Conservation (phyloP, 495 filamentous ascomycete species). For the Lasiosphaeria hispida region DNA sequence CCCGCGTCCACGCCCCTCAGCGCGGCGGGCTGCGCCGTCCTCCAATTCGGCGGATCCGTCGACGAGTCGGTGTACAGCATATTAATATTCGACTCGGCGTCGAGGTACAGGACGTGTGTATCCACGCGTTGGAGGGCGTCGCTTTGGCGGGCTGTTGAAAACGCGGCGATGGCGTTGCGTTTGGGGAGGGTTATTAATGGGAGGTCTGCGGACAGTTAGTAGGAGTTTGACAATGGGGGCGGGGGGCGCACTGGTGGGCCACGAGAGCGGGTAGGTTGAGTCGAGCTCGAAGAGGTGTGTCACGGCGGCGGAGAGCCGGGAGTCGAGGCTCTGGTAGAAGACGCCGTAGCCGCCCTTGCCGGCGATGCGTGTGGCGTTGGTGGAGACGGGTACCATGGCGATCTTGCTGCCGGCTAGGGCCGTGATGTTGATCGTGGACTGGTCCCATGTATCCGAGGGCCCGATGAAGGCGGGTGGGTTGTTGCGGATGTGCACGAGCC, state of each 20-base stretch:
- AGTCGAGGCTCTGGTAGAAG: slow-evolving; percentile 15
- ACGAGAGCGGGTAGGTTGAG: slow-evolving; percentile 7
- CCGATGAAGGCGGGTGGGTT: background rate
- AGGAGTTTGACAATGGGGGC: background rate
- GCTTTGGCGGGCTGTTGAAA: slow-evolving; percentile 8
- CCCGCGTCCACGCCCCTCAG: slow-evolving; percentile 14
- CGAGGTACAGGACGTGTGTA: slow-evolving; percentile 20
- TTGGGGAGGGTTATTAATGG: slow-evolving; percentile 3
- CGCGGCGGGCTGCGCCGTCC: slow-evolving; percentile 9
- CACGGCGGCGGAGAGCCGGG: slow-evolving; percentile 1
- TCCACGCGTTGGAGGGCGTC: slow-evolving; percentile 15
- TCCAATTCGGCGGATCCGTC: slow-evolving; percentile 2
- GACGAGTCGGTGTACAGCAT: slow-evolving; percentile 12
- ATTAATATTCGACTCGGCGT: slow-evolving; percentile 9
- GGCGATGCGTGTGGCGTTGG: slow-evolving; percentile 13
- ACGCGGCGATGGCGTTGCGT: slow-evolving; percentile 14
- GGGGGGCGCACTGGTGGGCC: slow-evolving; percentile 6
- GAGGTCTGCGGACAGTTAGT: background rate
- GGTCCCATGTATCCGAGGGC: slow-evolving; percentile 11
- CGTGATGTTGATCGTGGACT: slow-evolving; percentile 2
- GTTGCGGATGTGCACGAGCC: slow-evolving; percentile 18
- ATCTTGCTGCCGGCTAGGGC: slow-evolving; percentile 1
- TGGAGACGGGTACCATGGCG: slow-evolving; percentile 16
- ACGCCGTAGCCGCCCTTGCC: slow-evolving; percentile 22
- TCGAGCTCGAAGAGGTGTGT: slow-evolving; percentile 6